Evolutionary conservation across 176 grass and related monocot species (phyloP).

Genomic region (Oryza punctata): DNA sequence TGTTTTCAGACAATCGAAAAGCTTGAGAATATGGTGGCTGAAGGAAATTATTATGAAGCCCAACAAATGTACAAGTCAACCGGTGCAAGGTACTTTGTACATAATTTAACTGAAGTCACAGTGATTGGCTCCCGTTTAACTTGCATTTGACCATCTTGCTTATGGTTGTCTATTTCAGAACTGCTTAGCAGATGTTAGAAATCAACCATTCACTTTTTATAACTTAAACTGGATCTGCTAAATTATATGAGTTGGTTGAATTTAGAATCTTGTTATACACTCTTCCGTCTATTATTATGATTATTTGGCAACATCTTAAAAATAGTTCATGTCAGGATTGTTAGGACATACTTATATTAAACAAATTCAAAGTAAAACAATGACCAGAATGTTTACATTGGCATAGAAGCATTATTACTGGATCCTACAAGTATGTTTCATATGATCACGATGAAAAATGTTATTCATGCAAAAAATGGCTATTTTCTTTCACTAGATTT

Average conservation of each 20-base stretch:
- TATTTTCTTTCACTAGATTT: neutral
- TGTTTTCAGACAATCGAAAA: slow-evolving; percentile 64
- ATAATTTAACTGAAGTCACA: neutral
- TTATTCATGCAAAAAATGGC: neutral
- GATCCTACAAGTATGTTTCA: slow-evolving; percentile 1
- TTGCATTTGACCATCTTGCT: slow-evolving; percentile 15
- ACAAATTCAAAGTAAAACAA: neutral
- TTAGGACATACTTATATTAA: neutral
- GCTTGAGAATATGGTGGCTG: slow-evolving; percentile 71
- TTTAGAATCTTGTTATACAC: neutral
- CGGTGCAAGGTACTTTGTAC: slow-evolving; percentile 61
- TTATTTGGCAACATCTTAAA: slow-evolving; percentile 14
- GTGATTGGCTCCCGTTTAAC: neutral
- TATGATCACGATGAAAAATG: neutral
- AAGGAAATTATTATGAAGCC: slow-evolving; percentile 83
- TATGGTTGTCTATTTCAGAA: neutral
- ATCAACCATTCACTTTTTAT: neutral
- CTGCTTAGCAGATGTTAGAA: neutral
- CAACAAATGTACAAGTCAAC: slow-evolving; percentile 96
- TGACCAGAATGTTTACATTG: slow-evolving; percentile 4
- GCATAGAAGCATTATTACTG: neutral
- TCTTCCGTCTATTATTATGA: neutral
- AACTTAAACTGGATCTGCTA: slow-evolving; percentile 18
- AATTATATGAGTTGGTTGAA: neutral
- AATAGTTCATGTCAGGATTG: slow-evolving; percentile 10